phyloP scores from a whole-genome alignment of 306 rosid species.

The Hylodesmum podocarpum region DNA sequence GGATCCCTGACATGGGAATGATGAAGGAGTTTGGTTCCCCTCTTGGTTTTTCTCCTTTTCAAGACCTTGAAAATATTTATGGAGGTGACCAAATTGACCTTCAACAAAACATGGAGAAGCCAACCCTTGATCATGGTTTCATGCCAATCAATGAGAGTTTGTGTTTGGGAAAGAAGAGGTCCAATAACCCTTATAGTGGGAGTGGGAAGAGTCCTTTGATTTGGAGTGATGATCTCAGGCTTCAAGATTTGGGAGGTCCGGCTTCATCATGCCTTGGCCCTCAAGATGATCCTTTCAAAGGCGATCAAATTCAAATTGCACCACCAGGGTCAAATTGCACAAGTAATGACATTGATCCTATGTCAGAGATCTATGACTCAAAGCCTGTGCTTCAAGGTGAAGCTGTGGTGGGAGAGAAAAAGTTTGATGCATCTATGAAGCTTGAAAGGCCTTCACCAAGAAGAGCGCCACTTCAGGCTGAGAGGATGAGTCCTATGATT shows the following conservation, averaged over 20 bases:
- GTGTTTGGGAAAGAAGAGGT: slow-evolving; percentile 71
- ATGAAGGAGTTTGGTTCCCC: slow-evolving; percentile 74
- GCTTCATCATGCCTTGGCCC: slow-evolving; percentile 71
- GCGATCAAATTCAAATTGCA: slow-evolving; percentile 62
- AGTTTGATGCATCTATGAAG: slow-evolving; percentile 58
- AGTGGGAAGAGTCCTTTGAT: slow-evolving; percentile 84
- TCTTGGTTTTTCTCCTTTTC: slow-evolving; percentile 75
- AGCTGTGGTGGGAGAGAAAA: slow-evolving; percentile 38
- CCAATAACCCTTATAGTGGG: slow-evolving; percentile 56
- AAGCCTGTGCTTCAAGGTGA: slow-evolving; percentile 61
- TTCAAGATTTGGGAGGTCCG: slow-evolving; percentile 85
- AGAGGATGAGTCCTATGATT: slow-evolving; percentile 81
- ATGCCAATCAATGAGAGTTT: slow-evolving; percentile 44
- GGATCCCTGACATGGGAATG: slow-evolving; percentile 56
- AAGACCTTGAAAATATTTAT: slow-evolving; percentile 77
- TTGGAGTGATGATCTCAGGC: slow-evolving; percentile 90
- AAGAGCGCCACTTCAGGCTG: slow-evolving; percentile 48
- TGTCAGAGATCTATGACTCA: slow-evolving; percentile 69
- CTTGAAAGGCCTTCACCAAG: slow-evolving; percentile 89
- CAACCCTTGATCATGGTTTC: slow-evolving; percentile 52
- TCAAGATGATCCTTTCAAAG: slow-evolving; percentile 68
- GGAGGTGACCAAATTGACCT: slow-evolving; percentile 77
- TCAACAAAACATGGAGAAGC: slow-evolving; percentile 62
- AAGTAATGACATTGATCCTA: slow-evolving; percentile 54
- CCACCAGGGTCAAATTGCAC: slow-evolving; percentile 43